These are phyloP conservation scores for Penicillium freii DNA, from an alignment of 2,329 filamentous ascomycete species.

Conservation along the genomic window DNA sequence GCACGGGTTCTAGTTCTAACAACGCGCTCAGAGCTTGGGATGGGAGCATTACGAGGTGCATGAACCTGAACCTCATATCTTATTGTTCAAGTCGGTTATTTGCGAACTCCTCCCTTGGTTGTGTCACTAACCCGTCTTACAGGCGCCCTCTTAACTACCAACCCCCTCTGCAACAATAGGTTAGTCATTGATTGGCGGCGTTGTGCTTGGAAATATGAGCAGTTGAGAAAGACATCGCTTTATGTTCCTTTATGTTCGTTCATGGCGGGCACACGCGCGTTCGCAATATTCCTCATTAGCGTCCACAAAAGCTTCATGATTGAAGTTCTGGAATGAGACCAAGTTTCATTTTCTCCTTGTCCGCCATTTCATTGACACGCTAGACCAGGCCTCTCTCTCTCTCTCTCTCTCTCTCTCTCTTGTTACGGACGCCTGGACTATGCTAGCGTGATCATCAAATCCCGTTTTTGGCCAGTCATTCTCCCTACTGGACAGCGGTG, in stretches of 20 bases:
- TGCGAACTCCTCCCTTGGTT: constrained; percentile 23
- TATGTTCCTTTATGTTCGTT: constrained; percentile 7
- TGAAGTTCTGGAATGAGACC: constrained; percentile 32
- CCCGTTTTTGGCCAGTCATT: constrained; percentile 71
- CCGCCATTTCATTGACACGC: constrained; percentile 8
- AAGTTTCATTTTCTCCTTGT: constrained; percentile 17
- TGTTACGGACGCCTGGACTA: background rate
- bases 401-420: background rate
- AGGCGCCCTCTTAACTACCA: constrained; percentile 85
- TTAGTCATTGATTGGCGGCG: constrained; percentile 12
- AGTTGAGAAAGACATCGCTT: constrained; percentile 5
- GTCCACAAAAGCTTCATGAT: constrained; percentile 26
- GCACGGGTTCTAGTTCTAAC: background rate
- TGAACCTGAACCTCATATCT: constrained; percentile 95
- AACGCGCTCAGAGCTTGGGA: constrained; percentile 71
- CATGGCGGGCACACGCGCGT: constrained; percentile 18
- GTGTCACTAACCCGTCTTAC: constrained; percentile 19
- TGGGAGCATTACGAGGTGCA: constrained; percentile 99
- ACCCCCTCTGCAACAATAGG: constrained; percentile 53
- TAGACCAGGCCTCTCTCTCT: constrained; percentile 5
- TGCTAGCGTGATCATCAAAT: constrained; percentile 38
- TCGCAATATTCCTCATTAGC: constrained; percentile 21
- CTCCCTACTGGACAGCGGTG: constrained; percentile 76
- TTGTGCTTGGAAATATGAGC: constrained; percentile 11
- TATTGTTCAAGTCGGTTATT: constrained; percentile 88